Evolutionary conservation across 139 green algal species (phyloP), one percentile per base, ranked within the genome.

Genomic region (Chlorella sp.): DNA sequence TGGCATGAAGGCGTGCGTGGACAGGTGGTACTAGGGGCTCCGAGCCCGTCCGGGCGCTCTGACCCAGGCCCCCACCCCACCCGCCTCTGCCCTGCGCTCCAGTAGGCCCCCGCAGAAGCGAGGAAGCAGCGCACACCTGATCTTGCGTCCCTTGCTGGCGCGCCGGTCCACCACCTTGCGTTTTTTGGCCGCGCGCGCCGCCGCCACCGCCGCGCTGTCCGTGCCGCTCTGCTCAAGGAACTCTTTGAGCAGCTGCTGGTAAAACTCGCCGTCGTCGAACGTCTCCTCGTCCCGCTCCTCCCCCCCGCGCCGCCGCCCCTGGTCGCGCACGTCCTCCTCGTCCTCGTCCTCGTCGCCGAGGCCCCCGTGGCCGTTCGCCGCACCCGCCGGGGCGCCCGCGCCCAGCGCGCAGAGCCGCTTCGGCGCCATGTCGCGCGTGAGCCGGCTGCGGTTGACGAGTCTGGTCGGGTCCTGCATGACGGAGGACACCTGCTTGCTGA

Each of bases 241-340:
- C 81, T 98, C 94, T 62, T 91, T 91, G 5, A 98, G 82, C 69
- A 98, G 83, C 71, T 92, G 85, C 66, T 92, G 80, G 62, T 98
- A 98, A 67, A 98, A 97, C 67, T 97, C 91, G 0, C 68, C 74
- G 70, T 98, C 94, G 49, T 98, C 91, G 59, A 87, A 98, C 5
- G 90, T 94, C 75, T 98, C 90, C 1, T 62, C 35, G 31, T 94
- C 88, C 0, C 81, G 72, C 59, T 35, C 60, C 20, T 66, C n/a
- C 60, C 70, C 36, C 17, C 6, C 50, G 27, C n/a, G 68, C 33
- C n/a, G n/a, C n/a, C n/a, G n/a, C n/a, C n/a, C n/a, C n/a, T n/a
- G n/a, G n/a, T n/a, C n/a, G n/a, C n/a, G n/a, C n/a, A n/a, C n/a
- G n/a, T n/a, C n/a, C n/a, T n/a, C n/a, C n/a, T n/a, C n/a, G n/a